These are phyloP conservation scores for Monosporozyma unispora DNA, from an alignment of 805 yeast species.

Conservation along the genomic window DNA sequence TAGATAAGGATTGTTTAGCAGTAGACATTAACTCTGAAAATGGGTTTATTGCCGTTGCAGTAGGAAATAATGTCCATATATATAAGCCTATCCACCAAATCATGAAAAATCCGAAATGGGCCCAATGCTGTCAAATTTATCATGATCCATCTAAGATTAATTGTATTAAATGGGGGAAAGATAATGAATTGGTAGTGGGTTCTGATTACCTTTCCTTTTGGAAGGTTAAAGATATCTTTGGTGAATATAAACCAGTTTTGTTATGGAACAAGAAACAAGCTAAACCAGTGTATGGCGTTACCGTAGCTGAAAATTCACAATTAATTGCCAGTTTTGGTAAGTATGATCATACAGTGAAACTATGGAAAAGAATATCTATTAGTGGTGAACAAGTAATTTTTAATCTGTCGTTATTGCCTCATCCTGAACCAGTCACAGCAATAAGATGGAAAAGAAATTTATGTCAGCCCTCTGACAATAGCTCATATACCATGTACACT, in stretches of 20 bases:
- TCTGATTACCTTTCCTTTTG: constrained; percentile 48
- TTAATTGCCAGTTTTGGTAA: constrained; percentile 56
- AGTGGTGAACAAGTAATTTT: constrained; percentile 56
- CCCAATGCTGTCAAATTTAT: constrained; percentile 25
- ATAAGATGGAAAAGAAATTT: constrained; percentile 44
- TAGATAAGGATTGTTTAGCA: constrained; percentile 55
- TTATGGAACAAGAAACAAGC: constrained; percentile 44
- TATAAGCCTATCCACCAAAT: constrained; percentile 48
- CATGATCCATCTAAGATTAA: constrained; percentile 32
- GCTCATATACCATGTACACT: constrained; percentile 52
- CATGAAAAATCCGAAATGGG: constrained; percentile 41
- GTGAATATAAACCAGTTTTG: constrained; percentile 28
- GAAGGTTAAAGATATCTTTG: constrained; percentile 39
- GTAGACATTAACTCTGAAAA: constrained; percentile 53
- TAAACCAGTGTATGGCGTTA: constrained; percentile 46
- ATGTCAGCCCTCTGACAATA: constrained; percentile 13
- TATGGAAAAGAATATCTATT: constrained; percentile 70
- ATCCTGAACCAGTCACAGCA: constrained; percentile 47
- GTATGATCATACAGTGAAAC: constrained; percentile 58
- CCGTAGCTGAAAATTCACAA: constrained; percentile 58
- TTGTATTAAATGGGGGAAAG: constrained; percentile 46
- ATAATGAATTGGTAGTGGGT: constrained; percentile 53
- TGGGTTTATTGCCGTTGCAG: constrained; percentile 54
- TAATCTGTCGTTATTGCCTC: constrained; percentile 61
- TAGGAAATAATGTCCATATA: constrained; percentile 36